Conservation (phyloP, 768 basidiomycete genomes). For the Termitomyces sp. region DNA sequence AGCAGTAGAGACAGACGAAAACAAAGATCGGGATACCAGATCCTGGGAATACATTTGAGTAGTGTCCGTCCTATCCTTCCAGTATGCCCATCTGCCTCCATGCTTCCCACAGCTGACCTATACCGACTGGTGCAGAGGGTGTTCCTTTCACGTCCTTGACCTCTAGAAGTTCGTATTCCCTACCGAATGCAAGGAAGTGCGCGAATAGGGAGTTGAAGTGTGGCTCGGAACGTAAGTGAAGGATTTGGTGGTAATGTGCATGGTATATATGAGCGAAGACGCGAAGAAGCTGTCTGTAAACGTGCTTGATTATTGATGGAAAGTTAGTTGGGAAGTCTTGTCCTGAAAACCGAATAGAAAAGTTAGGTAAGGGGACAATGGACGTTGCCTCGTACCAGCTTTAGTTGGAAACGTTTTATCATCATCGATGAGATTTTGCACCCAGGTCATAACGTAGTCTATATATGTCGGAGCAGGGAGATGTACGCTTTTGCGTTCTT, state of each 20-base stretch:
- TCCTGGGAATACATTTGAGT: not conserved
- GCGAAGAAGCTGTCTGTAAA: conserved; percentile 94
- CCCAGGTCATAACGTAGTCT: conserved; percentile 99
- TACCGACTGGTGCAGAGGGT: conserved; percentile 59
- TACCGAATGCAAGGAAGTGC: conserved; percentile 94
- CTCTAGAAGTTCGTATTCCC: conserved; percentile 90
- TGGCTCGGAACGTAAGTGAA: conserved; percentile 92
- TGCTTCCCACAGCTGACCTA: conserved; percentile 80
- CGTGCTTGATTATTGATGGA: conserved; percentile 88
- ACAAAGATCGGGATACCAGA: not conserved
- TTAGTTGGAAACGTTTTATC: conserved; percentile 93
- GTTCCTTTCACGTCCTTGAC: conserved; percentile 84
- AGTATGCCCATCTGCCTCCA: conserved; percentile 90
- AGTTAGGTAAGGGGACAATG: not conserved
- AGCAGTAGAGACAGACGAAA: not conserved
- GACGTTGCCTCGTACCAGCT: conserved; percentile 59
- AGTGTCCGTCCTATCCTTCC: conserved; percentile 34
- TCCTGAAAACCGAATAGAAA: conserved; percentile 40
- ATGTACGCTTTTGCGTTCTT: conserved; percentile 87
- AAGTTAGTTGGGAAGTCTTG: conserved; percentile 88
- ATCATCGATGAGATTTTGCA: conserved; percentile 93
- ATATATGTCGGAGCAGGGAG: conserved; percentile 96
- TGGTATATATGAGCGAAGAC: conserved; percentile 99
- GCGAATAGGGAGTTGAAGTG: conserved; percentile 98
- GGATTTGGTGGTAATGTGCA: conserved; percentile 86